phyloP scores from a whole-genome alignment of 2,329 filamentous ascomycete species.

The Pyrenophora teres region DNA sequence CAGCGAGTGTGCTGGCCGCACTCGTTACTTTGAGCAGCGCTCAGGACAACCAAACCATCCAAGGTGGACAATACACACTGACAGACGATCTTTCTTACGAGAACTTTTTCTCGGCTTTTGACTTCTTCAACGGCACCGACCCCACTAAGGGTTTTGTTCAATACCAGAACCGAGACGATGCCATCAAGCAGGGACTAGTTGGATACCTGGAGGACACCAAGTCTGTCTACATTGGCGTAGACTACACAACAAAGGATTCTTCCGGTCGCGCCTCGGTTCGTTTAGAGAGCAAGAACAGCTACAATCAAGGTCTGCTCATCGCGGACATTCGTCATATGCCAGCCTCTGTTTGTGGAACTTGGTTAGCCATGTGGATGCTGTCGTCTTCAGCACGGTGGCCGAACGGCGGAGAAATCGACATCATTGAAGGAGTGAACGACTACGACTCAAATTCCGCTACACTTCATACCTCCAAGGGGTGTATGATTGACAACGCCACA shows the following conservation, averaged over 20 bases:
- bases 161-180: constrained; percentile 27
- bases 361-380: constrained; percentile 45
- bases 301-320: constrained; percentile 39
- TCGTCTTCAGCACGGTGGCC: constrained; percentile 39
- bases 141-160: constrained; percentile 41
- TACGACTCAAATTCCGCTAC: constrained; percentile 34
- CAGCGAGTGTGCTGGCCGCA: constrained; percentile 16
- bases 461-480: constrained; percentile 38
- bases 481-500: constrained; percentile 27
- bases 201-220: constrained; percentile 26
- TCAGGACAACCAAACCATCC: background rate
- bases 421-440: constrained; percentile 45
- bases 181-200: constrained; percentile 19
- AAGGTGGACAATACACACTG: constrained; percentile 24
- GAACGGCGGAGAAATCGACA: constrained; percentile 41
- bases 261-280: constrained; percentile 38
- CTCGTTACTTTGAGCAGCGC: constrained; percentile 7
- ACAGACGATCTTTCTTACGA: constrained; percentile 35
- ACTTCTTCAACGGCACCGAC: constrained; percentile 36
- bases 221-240: constrained; percentile 49
- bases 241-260: constrained; percentile 40
- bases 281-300: constrained; percentile 37
- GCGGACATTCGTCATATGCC: constrained; percentile 47
- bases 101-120: constrained; percentile 42
- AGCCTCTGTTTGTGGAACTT: constrained; percentile 33